These are phyloP conservation scores for Talinum fruticosum DNA, from an alignment of 148 eudicot species.

Conservation along the genomic window DNA sequence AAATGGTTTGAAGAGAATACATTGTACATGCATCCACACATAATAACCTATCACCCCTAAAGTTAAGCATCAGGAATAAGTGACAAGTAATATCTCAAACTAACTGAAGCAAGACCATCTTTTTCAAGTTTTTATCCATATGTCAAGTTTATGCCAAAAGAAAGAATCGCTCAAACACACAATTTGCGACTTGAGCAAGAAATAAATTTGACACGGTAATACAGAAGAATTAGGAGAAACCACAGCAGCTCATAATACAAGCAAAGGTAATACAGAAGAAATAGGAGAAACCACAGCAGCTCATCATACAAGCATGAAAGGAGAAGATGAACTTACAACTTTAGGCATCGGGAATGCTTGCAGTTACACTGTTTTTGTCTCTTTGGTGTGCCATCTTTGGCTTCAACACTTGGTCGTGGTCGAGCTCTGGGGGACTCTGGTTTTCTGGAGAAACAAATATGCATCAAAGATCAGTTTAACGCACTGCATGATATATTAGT, in stretches of 20 bases:
- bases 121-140: not conserved
- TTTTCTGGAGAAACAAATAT: slow-evolving; percentile 51
- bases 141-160: not conserved
- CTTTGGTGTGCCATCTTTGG: slow-evolving; percentile 93
- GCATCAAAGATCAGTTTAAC: slow-evolving; percentile 2
- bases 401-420: slow-evolving; percentile 56
- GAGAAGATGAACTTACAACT: slow-evolving; percentile 63
- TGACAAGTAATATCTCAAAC: not conserved
- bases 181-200: not conserved
- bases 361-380: slow-evolving; percentile 97
- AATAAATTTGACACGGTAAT: not conserved
- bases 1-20: not conserved
- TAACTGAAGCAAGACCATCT: not conserved
- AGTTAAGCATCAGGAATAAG: not conserved
- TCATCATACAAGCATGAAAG: not conserved
- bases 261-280: not conserved
- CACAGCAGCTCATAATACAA: not conserved
- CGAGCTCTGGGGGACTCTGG: slow-evolving; percentile 84
- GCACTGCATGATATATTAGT: not conserved
- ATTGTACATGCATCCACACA: not conserved
- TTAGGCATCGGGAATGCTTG: slow-evolving; percentile 92
- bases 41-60: not conserved
- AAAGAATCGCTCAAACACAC: not conserved
- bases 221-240: not conserved
- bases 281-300: not conserved